Evolutionary conservation across 2,329 filamentous ascomycete species (phyloP).

Genomic region (Colletotrichum coccodes): DNA sequence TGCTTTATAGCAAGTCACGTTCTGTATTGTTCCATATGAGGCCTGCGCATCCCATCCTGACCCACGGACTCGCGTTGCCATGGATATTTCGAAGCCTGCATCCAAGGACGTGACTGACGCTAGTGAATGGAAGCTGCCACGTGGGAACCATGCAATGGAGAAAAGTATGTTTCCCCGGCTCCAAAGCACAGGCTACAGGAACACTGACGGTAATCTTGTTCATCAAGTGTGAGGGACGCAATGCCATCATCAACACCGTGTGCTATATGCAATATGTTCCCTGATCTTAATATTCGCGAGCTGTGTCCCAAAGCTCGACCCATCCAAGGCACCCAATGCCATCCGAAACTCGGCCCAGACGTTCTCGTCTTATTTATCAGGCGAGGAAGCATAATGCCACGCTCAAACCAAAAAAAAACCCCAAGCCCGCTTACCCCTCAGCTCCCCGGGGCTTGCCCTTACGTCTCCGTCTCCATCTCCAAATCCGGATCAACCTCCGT

Average conservation of each 20-base stretch:
- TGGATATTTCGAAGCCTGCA: neutral
- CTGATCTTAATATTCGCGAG: neutral
- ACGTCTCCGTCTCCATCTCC: constrained; percentile 46
- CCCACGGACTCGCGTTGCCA: too few relatives aligned
- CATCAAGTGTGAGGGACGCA: too few relatives aligned
- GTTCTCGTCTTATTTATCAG: neutral
- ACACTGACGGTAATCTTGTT: neutral
- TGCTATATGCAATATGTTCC: neutral
- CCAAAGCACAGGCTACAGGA: neutral
- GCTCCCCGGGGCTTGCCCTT: neutral
- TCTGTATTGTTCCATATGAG: neutral
- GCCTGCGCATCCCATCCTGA: too few relatives aligned
- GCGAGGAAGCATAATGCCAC: neutral
- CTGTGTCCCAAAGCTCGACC: neutral
- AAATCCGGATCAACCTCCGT: constrained; percentile 79
- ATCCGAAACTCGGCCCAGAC: neutral
- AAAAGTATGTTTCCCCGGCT: neutral
- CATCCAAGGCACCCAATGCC: neutral
- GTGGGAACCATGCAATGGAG: neutral
- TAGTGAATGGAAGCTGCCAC: neutral
- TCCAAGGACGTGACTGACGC: neutral
- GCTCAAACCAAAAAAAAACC: neutral
- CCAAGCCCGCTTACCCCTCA: too few relatives aligned
- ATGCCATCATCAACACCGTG: neutral
- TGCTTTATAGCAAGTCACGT: neutral